A percentile compares a stretch with the other conserved stretches of the same genome.
Evolutionary conservation across 768 basidiomycete genomes (phyloP).

Genomic region (Amyloporia xantha): DNA sequence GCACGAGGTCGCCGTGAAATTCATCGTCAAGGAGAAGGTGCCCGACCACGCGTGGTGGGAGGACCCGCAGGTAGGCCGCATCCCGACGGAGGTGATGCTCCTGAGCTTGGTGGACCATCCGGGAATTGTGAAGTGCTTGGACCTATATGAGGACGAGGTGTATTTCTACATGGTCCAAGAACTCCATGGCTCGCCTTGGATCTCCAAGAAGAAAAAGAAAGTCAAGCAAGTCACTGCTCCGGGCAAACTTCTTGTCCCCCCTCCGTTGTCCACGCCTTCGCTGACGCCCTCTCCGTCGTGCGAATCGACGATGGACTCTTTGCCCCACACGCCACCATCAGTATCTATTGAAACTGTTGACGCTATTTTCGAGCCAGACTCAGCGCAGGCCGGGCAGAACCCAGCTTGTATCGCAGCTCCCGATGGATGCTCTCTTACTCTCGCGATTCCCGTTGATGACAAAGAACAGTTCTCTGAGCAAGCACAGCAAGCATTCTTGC

Average conservation of each 20-base stretch:
- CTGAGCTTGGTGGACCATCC: constrained; percentile 70
- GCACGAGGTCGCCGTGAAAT: constrained; percentile 87
- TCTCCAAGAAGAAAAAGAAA: constrained; percentile 34
- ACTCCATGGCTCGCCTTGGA: constrained; percentile 89
- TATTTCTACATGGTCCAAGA: constrained; percentile 94
- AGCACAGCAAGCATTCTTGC: constrained; percentile 4
- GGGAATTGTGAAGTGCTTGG: constrained; percentile 78
- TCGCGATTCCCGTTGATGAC: background rate
- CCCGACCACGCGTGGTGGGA: constrained; percentile 57
- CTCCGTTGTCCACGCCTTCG: constrained; percentile 49
- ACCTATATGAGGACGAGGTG: constrained; percentile 73
- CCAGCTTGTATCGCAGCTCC: background rate
- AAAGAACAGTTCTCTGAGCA: background rate
- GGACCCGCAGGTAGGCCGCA: constrained; percentile 49
- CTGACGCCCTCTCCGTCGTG: constrained; percentile 52
- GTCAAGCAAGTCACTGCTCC: constrained; percentile 20
- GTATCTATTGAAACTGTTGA: background rate
- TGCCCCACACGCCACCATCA: constrained; percentile 34
- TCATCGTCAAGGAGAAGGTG: constrained; percentile 76
- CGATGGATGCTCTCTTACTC: background rate
- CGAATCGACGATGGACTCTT: constrained; percentile 38
- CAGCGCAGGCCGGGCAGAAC: background rate
- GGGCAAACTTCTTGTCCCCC: constrained; percentile 29
- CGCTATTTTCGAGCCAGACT: background rate
- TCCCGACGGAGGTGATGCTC: constrained; percentile 81